Percentiles rank a stretch among this genome's conserved stretches.
These are phyloP conservation scores for Aspergillus persii DNA, from an alignment of 2,329 filamentous ascomycete genomes.

Conservation along the genomic window DNA sequence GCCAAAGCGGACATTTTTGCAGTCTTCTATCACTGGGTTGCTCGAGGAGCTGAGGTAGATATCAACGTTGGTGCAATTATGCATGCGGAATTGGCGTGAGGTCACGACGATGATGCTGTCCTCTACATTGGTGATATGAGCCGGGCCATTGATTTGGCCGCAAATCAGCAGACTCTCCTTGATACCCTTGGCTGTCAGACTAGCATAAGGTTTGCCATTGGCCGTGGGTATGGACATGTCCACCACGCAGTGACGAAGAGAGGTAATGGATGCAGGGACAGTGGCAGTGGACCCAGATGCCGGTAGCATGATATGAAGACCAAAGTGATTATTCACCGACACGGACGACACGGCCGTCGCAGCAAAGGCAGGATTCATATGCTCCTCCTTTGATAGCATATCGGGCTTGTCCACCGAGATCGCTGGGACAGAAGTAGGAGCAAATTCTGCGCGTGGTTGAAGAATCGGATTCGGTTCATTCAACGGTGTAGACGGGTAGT, in stretches of 20 bases:
- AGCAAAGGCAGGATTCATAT: conserved; percentile 51
- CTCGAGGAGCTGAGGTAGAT: conserved; percentile 80
- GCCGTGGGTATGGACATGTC: conserved; percentile 70
- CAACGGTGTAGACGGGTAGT: conserved; percentile 36
- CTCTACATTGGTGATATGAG: conserved; percentile 74
- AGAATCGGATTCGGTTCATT: conserved; percentile 36
- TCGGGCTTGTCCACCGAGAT: conserved; percentile 21
- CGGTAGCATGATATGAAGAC: conserved; percentile 75
- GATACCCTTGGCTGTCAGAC: conserved; percentile 67
- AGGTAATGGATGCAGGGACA: conserved; percentile 69
- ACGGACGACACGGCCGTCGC: conserved; percentile 53
- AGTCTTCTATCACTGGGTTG: conserved; percentile 92
- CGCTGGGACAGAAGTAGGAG: conserved; percentile 35
- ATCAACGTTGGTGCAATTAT: conserved; percentile 76
- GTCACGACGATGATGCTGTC: conserved; percentile 75
- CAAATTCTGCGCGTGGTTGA: conserved; percentile 34
- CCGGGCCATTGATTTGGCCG: conserved; percentile 74
- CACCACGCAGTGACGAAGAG: conserved; percentile 69
- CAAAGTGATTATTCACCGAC: conserved; percentile 63
- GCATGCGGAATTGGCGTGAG: conserved; percentile 88
- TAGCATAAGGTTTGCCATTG: conserved; percentile 65
- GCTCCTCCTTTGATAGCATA: conserved; percentile 19
- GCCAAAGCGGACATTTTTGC: conserved; percentile 73
- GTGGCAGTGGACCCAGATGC: conserved; percentile 68
- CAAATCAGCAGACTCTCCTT: conserved; percentile 70